Conservation (phyloP, 805 yeast species). For the Cyberlindnera euphorbiae region DNA sequence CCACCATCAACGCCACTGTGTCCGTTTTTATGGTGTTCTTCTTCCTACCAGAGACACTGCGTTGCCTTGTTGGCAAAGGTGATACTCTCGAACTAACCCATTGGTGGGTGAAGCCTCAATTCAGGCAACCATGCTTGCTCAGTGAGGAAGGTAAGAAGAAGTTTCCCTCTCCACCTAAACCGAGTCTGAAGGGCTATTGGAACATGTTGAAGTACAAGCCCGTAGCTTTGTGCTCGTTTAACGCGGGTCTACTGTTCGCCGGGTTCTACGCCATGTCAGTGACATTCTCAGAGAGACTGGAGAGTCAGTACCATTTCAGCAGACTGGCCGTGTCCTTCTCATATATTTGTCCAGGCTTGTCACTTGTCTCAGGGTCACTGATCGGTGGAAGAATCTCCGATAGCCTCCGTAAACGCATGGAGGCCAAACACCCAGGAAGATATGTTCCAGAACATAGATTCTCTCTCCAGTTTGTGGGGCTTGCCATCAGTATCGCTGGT, state of each 20-base stretch:
- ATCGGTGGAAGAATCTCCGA: constrained; percentile 47
- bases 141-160: constrained; percentile 11
- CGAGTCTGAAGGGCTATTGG: constrained; percentile 34
- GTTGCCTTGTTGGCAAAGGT: constrained; percentile 55
- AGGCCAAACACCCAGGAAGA: constrained; percentile 5
- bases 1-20: constrained; percentile 49
- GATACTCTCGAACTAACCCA: constrained; percentile 24
- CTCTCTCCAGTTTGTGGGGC: constrained; percentile 39
- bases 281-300: constrained; percentile 39
- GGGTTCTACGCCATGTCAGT: constrained; percentile 50
- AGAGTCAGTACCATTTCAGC: constrained; percentile 33
- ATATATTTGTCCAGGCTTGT: constrained; percentile 49
- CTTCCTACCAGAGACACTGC: constrained; percentile 74
- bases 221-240: constrained; percentile 40
- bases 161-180: constrained; percentile 44
- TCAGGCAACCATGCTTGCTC: constrained; percentile 24
- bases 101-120: constrained; percentile 29
- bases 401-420: constrained; percentile 25
- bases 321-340: constrained; percentile 37
- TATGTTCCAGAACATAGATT: constrained; percentile 45
- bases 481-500: constrained; percentile 39
- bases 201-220: constrained; percentile 37
- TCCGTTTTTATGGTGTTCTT: constrained; percentile 54
- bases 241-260: constrained; percentile 48
- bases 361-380: constrained; percentile 45